These are phyloP conservation scores for Venturiaceae sp. DNA, from an alignment of 2,329 filamentous ascomycete genomes.

Conservation along the genomic window DNA sequence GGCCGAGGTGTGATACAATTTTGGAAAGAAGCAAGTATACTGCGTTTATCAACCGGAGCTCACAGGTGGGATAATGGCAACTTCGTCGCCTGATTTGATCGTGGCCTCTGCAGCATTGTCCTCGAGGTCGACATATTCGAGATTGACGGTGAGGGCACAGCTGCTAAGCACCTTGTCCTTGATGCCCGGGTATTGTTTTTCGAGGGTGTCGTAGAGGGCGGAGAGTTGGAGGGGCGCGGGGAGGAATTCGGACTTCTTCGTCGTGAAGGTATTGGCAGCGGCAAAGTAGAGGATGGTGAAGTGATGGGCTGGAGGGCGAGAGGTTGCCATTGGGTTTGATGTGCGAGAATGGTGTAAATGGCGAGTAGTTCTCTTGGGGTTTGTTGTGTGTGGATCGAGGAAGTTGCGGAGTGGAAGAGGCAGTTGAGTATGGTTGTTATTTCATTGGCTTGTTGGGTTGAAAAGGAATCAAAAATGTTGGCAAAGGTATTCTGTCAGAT, in stretches of 20 bases:
- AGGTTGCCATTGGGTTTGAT: slow-evolving; percentile 21
- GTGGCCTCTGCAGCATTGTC: slow-evolving; percentile 33
- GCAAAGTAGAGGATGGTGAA: slow-evolving; percentile 82
- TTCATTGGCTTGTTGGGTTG: too few relatives aligned
- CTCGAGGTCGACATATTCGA: slow-evolving; percentile 67
- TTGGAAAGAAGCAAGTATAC: too few relatives aligned
- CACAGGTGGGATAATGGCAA: slow-evolving; percentile 79
- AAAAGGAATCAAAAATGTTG: too few relatives aligned
- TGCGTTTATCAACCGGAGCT: slow-evolving; percentile 59
- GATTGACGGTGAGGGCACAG: slow-evolving; percentile 69
- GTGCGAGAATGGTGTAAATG: too few relatives aligned
- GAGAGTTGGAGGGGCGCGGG: slow-evolving; percentile 55
- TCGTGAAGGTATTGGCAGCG: slow-evolving; percentile 59
- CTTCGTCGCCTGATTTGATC: slow-evolving; percentile 68
- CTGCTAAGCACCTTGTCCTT: slow-evolving; percentile 57
- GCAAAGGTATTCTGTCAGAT: too few relatives aligned
- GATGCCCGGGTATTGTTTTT: slow-evolving; percentile 62
- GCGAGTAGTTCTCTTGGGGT: too few relatives aligned
- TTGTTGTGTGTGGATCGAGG: too few relatives aligned
- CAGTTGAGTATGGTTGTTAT: too few relatives aligned
- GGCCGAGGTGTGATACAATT: too few relatives aligned
- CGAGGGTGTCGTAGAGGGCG: slow-evolving; percentile 57
- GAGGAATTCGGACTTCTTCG: slow-evolving; percentile 55
- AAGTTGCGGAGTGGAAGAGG: too few relatives aligned
- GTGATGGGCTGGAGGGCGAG: slow-evolving; percentile 48